Percentiles rank a stretch among this genome's conserved stretches.
These are phyloP conservation scores for Ilyonectria destructans DNA, from an alignment of 2,329 filamentous ascomycete genomes.

Conservation along the genomic window DNA sequence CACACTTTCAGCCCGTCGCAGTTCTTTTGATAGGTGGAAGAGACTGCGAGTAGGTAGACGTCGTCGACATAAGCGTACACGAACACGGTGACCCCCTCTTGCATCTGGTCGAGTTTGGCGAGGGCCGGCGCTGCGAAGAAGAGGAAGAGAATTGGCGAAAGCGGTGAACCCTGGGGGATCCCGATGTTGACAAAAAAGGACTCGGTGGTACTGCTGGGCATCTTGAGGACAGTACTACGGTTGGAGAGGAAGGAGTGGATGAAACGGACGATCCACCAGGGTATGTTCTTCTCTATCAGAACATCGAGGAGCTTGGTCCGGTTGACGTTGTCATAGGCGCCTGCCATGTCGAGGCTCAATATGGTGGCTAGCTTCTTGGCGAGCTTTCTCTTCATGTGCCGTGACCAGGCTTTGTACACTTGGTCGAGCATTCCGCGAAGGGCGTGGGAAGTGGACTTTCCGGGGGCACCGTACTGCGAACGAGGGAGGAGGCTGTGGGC, in stretches of 20 bases:
- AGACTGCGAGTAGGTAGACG: conserved; percentile 23
- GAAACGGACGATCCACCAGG: conserved; percentile 15
- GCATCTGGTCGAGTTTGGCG: neutral
- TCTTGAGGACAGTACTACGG: conserved; percentile 11
- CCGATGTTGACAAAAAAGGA: conserved; percentile 26
- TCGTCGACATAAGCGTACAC: conserved; percentile 26
- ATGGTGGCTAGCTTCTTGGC: conserved; percentile 3
- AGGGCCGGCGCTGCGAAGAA: conserved; percentile 27
- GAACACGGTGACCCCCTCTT: neutral
- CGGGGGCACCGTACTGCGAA: conserved; percentile 19
- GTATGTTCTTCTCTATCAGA: conserved; percentile 12
- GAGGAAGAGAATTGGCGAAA: conserved; percentile 29
- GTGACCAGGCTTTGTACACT: conserved; percentile 11
- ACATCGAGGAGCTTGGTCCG: neutral
- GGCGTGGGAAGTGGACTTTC: conserved; percentile 18
- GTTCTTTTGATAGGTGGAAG: conserved; percentile 7
- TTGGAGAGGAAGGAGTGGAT: conserved; percentile 23
- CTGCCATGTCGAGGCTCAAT: conserved; percentile 23
- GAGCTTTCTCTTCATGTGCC: neutral
- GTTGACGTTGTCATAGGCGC: conserved; percentile 20
- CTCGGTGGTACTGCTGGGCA: conserved; percentile 4
- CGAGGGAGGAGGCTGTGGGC: conserved; percentile 17
- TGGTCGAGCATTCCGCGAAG: neutral
- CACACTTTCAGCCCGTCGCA: conserved; percentile 4
- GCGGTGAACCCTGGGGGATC: conserved; percentile 28